These are phyloP conservation scores for Fusarium citri DNA, from an alignment of 2,329 filamentous ascomycete species.

Conservation along the genomic window DNA sequence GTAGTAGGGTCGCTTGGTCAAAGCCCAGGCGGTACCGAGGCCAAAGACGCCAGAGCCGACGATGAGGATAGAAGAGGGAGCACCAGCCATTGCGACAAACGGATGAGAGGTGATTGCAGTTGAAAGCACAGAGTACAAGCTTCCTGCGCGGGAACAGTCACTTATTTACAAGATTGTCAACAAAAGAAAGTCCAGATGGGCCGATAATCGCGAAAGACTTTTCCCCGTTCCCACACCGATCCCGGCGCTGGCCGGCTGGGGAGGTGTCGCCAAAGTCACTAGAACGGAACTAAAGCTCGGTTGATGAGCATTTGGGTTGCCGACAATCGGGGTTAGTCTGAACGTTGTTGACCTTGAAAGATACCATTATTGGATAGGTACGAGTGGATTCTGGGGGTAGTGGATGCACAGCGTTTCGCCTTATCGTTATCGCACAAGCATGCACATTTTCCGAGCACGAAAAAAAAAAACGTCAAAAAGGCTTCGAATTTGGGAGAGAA, in stretches of 20 bases:
- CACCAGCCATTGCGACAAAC: conserved; percentile 46
- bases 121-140: conserved; percentile 10
- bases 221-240: conserved; percentile 42
- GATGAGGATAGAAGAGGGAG: conserved; percentile 69
- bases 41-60: conserved; percentile 76
- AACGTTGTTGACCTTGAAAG: not conserved
- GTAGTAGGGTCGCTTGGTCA: conserved; percentile 71
- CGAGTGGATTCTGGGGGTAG: conserved; percentile 7
- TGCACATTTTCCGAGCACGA: not conserved
- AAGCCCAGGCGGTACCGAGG: conserved; percentile 71
- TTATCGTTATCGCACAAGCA: not conserved
- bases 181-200: conserved; percentile 24
- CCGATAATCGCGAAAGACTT: conserved; percentile 37
- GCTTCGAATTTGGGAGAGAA: conserved; percentile 15
- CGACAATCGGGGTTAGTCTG: conserved; percentile 39
- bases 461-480: conserved; percentile 11
- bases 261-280: conserved; percentile 5
- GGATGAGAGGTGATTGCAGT: conserved; percentile 9
- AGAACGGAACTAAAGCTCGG: conserved; percentile 23
- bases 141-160: conserved; percentile 9
- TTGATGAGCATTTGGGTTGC: conserved; percentile 28
- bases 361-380: conserved; percentile 17
- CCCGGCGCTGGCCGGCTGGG: conserved; percentile 39
- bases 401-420: not conserved
- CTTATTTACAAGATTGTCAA: conserved; percentile 28